Conservation (phyloP, 192 early-diverging fungal genomes). For the Coemansia sp. region DNA sequence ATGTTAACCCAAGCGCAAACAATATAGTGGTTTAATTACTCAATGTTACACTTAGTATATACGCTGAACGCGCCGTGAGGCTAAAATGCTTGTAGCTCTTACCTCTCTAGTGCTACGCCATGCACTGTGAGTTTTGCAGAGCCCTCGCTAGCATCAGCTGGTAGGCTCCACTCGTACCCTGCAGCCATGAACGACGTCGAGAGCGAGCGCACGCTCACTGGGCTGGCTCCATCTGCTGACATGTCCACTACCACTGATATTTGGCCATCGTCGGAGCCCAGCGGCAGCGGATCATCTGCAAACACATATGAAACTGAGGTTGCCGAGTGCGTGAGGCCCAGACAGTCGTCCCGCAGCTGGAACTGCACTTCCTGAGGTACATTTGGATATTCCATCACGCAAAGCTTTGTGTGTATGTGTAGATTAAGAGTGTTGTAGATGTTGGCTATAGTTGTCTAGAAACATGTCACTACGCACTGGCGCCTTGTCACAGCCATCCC, state of each 20-base stretch:
- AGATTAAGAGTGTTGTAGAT: not conserved
- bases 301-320: slow-evolving; percentile 31
- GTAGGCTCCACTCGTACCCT: slow-evolving; percentile 34
- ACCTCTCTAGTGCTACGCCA: slow-evolving; percentile 28
- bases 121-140: slow-evolving; percentile 23
- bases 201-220: slow-evolving; percentile 29
- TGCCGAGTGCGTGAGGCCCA: slow-evolving; percentile 37
- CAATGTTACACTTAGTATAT: not conserved
- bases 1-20: not conserved
- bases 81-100: not conserved
- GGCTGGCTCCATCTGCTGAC: slow-evolving; percentile 23
- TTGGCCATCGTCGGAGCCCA: slow-evolving; percentile 25
- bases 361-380: slow-evolving; percentile 27
- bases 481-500: not conserved
- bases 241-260: slow-evolving; percentile 42
- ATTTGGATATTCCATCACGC: slow-evolving; percentile 4
- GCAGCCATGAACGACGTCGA: slow-evolving; percentile 42
- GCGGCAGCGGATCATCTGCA: slow-evolving; percentile 42
- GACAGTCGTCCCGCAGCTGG: slow-evolving; percentile 30
- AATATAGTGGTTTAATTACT: too few relatives aligned
- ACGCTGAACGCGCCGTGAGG: not conserved
- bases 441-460: not conserved
- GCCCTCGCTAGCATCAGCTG: not conserved
- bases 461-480: not conserved
- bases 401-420: not conserved